Evolutionary conservation across 805 yeast species (phyloP), one percentile per base, ranked within the genome.

Genomic region (Metschnikowia drakensbergensis): DNA sequence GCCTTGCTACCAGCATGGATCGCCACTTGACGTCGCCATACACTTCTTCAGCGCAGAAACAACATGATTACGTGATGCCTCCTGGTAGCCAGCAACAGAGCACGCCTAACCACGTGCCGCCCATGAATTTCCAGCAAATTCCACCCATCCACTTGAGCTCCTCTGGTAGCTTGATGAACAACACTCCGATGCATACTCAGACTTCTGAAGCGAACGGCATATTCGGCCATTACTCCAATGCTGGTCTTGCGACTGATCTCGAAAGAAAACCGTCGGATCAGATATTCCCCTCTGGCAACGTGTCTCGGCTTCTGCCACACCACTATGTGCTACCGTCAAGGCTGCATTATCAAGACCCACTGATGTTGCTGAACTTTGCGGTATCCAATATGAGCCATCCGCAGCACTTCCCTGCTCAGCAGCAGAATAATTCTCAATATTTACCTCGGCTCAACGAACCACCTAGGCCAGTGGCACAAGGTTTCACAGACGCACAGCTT

Each of bases 401-500:
- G 7, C 43, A 30, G 25, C 32, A 11, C 10, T 23, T 40, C 7
- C 13, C 28, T 23, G 11, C 29, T 3, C 43, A 40, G 36, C 43
- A 30, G 33, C 43, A 30, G 11, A 37, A 13, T 23, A 40, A 30
- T 23, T 8, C 35, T 3, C 43, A 40, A 32, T 40, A 23, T 30
- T 40, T 40, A 3, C 36, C 43, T 23, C 35, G 43, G 34, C 28
- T 40, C 28, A 37, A 37, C 13, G 41, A 37, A 5, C 32, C 41
- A 8, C 5, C 51, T 9, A 31, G 47, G 47, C 28, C 45, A 30
- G 45, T 43, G 29, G 27, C 31, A 29, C 36, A 25, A 40, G 37
- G 51, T 29, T 37, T 26, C 46, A 34, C 39, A 34, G 49, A 45
- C 39, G 29, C 47, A 41, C 29, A 39, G 37, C 22, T 28, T 35